phyloP scores from a whole-genome alignment of 306 rosid genomes.

The Prunus armeniaca region DNA sequence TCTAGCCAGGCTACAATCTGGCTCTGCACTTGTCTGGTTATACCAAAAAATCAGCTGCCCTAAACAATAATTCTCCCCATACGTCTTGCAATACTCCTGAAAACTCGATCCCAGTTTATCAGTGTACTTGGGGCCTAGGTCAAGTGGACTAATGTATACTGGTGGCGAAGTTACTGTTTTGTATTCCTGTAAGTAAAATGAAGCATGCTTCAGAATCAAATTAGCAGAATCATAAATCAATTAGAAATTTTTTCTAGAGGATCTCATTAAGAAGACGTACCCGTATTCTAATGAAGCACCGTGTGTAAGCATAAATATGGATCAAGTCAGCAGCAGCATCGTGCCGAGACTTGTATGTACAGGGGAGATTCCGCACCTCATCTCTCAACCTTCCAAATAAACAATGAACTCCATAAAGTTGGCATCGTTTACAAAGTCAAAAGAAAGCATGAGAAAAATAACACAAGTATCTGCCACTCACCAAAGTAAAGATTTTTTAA shows the following conservation, averaged over 20 bases:
- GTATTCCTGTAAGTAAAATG: conserved; percentile 60
- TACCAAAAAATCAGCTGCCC: conserved; percentile 98
- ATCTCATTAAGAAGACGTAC: conserved; percentile 37
- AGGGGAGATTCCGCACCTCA: conserved; percentile 80
- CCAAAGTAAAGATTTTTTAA: conserved; percentile 80
- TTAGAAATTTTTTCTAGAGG: background rate
- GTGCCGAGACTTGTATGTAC: conserved; percentile 94
- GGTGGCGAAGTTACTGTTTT: conserved; percentile 85
- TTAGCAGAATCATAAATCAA: background rate
- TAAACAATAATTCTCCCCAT: conserved; percentile 90
- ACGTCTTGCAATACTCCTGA: conserved; percentile 82
- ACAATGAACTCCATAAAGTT: conserved; percentile 12
- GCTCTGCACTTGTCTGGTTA: conserved; percentile 80
- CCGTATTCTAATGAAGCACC: conserved; percentile 84
- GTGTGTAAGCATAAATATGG: conserved; percentile 88
- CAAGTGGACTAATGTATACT: conserved; percentile 96
- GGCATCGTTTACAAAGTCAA: conserved; percentile 5
- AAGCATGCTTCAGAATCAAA: conserved; percentile 3
- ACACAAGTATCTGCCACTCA: conserved; percentile 21
- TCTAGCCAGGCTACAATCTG: conserved; percentile 69
- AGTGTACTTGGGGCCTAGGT: conserved; percentile 88
- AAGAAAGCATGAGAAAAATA: conserved; percentile 10
- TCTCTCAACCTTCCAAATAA: conserved; percentile 80
- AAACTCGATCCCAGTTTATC: conserved; percentile 75
- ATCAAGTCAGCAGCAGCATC: conserved; percentile 99